Evolutionary conservation across 2,329 filamentous ascomycete species (phyloP).

Genomic region (Aspergillus pseudoterreus): DNA sequence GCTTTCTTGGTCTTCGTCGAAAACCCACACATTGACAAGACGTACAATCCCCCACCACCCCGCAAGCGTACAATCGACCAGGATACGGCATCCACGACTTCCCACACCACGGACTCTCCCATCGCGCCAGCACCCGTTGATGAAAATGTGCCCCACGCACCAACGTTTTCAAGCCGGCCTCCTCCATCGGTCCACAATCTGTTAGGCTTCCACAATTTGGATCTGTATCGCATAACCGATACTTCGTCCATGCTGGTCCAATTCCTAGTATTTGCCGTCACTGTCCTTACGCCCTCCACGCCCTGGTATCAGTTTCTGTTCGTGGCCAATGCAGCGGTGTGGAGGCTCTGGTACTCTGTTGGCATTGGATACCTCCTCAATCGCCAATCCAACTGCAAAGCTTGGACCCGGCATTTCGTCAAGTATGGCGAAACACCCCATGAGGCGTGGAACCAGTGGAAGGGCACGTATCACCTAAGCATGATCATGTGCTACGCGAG

Average conservation of each 20-base stretch:
- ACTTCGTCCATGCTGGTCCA: constrained; percentile 73
- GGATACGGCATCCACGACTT: constrained; percentile 25
- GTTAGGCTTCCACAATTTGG: constrained; percentile 76
- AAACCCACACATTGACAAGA: constrained; percentile 97
- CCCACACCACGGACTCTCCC: constrained; percentile 29
- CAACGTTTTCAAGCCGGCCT: constrained; percentile 44
- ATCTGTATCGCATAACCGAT: constrained; percentile 84
- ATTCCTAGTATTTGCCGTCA: constrained; percentile 69
- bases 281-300: constrained; percentile 73
- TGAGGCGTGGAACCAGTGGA: constrained; percentile 98
- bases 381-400: constrained; percentile 82
- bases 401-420: constrained; percentile 95
- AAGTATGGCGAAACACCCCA: constrained; percentile 88
- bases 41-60: constrained; percentile 85
- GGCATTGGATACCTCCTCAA: constrained; percentile 83
- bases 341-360: constrained; percentile 88
- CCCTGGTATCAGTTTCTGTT: constrained; percentile 73
- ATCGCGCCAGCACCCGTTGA: constrained; percentile 32
- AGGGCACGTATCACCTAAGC: constrained; percentile 88
- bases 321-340: constrained; percentile 71
- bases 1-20: constrained; percentile 88
- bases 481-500: constrained; percentile 86
- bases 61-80: constrained; percentile 47
- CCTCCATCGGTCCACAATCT: constrained; percentile 76
- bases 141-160: constrained; percentile 34